Evolutionary conservation across 2,329 filamentous ascomycete species (phyloP), one percentile per base, ranked within the genome.

Genomic region (Byssoonygena ceratinophila): DNA sequence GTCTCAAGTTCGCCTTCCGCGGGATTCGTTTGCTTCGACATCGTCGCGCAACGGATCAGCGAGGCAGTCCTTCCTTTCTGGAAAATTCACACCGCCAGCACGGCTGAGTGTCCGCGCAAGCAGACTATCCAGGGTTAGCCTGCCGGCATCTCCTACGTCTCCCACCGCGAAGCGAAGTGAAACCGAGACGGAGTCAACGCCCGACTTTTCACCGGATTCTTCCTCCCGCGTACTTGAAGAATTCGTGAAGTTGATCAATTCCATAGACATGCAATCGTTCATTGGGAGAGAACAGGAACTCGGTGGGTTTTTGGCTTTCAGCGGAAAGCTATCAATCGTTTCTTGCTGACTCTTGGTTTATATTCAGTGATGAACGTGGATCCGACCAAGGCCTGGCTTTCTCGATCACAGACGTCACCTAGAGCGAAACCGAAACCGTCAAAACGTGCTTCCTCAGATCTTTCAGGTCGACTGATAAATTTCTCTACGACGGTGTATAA

Each of bases 401-500:
- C 12, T 3, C 31, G 39, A 36, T 40, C 39, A 27, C 29, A 45
- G 14, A 31, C 54, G 66, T 49, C 57, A 16, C 36, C 29, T 4
- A 37, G 23, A 22, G 2, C 63, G 4, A 71, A 73, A 44, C 67
- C 66, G 6, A 67, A 71, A 48, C 65, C 67, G 14, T 62, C 61
- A 11, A 64, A 14, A 63, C 67, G 4, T 61, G 66, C 1, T 11
- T 50, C 37, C 9, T n/a, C 27, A 23, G 12, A 25, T 12, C 47
- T 27, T 31, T 64, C 66, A 3, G 58, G 71, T 2, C 66, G 71
- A 1, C 73, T 74, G 9, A 74, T 74, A 7, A 79, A 76, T 55
- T 81, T 83, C 62, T 87, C 89, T 59, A 76, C 81, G 12, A 94
- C 92, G 65, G 84, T 87, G 12, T 83, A 88, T 61, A 69, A 82